Base-by-base conservation (phyloP, 768 basidiomycete genomes). In the Panellus pusillus region DNA sequence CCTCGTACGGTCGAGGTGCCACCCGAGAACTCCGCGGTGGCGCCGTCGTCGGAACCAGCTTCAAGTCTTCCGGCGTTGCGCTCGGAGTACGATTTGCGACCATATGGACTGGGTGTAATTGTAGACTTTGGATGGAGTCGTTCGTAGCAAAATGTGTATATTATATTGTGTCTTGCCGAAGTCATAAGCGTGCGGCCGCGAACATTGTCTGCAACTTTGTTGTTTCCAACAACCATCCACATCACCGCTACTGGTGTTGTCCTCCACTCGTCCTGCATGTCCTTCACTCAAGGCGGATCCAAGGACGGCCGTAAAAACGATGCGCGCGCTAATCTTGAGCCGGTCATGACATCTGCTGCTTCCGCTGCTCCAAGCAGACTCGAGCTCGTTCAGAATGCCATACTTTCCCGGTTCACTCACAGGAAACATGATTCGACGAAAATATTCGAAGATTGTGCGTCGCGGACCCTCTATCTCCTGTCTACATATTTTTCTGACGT, bases 391-490 rank as follows among this genome's bases (percentile, higher is more conserved):
- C 85, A 87, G 58, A 87, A 85, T 58, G 81, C 83, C 15, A 73
- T 91, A 60, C 72, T 91, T 63, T 80, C 86, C 4, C 89, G 87
- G 4, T 89, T 91, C 64, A 80, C 77, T 42, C 77, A 79, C 66
- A 81, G 75, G 70, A 89, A 85, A 68, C 74, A 77, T 38, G 84
- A 90, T 60, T 87, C 91, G 2, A 79, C 82, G 13, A 79, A 78
- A 64, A 87, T 93, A 48, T 74, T 93, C 14, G 79, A 89, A 49
- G 89, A 89, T 68, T 76, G 91, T 93, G 72, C 64, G 87, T 47
- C 32, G 39, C 24, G 24, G 24, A 24, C 24, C 24, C 24, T 24
- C 40, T 17, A 15, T 35, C 37, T 39, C 55, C 50, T 38, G 52
- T 43, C 50, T 40, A 44, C 44, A 8, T 27, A 41, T 42, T 35